These are phyloP conservation scores for Lipomyces spencermartinsiae DNA, from an alignment of 805 yeast genomes.

Conservation along the genomic window DNA sequence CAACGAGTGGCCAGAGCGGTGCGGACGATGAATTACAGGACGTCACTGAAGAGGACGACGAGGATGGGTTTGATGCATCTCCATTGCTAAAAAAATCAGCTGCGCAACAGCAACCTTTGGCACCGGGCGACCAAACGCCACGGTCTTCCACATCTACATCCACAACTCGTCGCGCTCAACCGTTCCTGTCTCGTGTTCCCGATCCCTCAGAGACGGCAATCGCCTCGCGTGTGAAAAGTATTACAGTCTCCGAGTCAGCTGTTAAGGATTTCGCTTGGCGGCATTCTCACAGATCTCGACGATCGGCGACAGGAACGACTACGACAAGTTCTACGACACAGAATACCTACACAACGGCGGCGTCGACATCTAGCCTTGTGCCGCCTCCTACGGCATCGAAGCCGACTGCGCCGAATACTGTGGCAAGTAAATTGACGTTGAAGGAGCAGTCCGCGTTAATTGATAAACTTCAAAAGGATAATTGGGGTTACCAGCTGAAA, in stretches of 20 bases:
- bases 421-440: constrained; percentile 33
- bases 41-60: constrained; percentile 19
- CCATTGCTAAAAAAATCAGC: constrained; percentile 19
- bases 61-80: constrained; percentile 24
- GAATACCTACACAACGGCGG: constrained; percentile 7
- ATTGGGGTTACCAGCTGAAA: constrained; percentile 39
- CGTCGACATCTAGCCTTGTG: constrained; percentile 5
- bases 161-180: constrained; percentile 5
- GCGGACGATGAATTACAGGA: constrained; percentile 4
- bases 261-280: constrained; percentile 28
- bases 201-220: constrained; percentile 32
- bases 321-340: neutral
- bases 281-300: constrained; percentile 4
- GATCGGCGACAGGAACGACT: neutral
- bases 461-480: constrained; percentile 41
- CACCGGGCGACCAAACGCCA: neutral
- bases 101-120: neutral
- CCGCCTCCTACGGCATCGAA: neutral
- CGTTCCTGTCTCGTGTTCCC: constrained; percentile 3
- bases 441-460: constrained; percentile 39
- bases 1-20: constrained; percentile 9
- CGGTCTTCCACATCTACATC: neutral
- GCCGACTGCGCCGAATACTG: constrained; percentile 19
- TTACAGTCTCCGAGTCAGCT: constrained; percentile 35
- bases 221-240: constrained; percentile 30